Evolutionary conservation across 345 rosid genomes (phyloP), one percentile per base, ranked within the genome.

Genomic region (Excoecaria cochinchinensis): DNA sequence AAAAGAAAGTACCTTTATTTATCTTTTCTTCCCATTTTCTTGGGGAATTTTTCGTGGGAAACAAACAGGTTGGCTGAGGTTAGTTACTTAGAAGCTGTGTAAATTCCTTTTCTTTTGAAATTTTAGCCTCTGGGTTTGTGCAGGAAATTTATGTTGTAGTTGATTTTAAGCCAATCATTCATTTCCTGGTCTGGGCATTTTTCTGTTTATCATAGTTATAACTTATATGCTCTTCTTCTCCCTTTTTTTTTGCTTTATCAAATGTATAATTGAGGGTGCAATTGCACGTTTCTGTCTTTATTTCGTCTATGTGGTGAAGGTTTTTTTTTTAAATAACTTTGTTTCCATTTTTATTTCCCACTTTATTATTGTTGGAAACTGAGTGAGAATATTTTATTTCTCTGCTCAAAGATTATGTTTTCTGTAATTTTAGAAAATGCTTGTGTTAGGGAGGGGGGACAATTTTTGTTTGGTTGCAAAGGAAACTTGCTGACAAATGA

Each of bases 141-240:
- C 36, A 31, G 14, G n/a, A 61, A 17, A 47, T 67, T 52, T 47
- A 7, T 13, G 15, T 67, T 48, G n/a, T 47, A 22, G 16, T 24
- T 67, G 40, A 14, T 66, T 67, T 67, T 67, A 19, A 47, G 71
- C 57, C 44, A 25, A 22, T 24, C 36, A 24, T 67, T 47, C 57
- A 22, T 46, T 67, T 67, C 19, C 38, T 48, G 11, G 53, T 24
- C 22, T 50, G 5, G 55, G 44, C 17, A 21, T 16, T 47, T 25
- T 48, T 21, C 3, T n/a, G 4, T 14, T 68, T 68, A 42, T 66
- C 52, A 19, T 66, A 15, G 22, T 66, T 19, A n/a, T 66, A 9
- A 19, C 4, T 15, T 53, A 1, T 17, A 3, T 19, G 19, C 7
- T 22, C n/a, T n/a, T n/a, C n/a, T n/a, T n/a, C n/a, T n/a, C n/a